These are phyloP conservation scores for Acacia confusa DNA, from an alignment of 306 rosid species.

Conservation along the genomic window DNA sequence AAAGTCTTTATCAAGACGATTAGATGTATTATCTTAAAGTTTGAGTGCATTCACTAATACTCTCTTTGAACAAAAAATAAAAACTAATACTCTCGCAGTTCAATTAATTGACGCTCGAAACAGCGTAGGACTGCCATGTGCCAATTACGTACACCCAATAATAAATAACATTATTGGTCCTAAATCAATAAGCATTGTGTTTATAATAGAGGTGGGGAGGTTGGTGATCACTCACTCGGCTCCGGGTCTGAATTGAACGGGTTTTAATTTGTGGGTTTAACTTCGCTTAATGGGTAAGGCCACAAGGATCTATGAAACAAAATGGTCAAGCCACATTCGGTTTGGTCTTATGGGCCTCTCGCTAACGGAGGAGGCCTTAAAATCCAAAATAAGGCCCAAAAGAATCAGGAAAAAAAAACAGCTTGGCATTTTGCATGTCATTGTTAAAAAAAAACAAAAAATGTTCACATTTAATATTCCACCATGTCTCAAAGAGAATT, in stretches of 20 bases:
- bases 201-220: background rate
- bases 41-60: constrained; percentile 17
- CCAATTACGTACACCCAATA: background rate
- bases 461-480: too few species aligned
- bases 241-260: background rate
- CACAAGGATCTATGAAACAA: background rate
- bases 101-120: constrained; percentile 12
- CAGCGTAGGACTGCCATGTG: background rate
- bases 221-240: background rate
- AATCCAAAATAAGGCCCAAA: background rate
- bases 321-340: background rate
- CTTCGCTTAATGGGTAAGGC: background rate
- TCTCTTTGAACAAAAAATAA: too few species aligned
- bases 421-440: too few species aligned
- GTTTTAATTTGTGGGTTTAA: background rate
- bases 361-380: background rate
- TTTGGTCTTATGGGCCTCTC: background rate
- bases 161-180: background rate
- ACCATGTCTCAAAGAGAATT: too few species aligned
- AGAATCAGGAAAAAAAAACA: too few species aligned
- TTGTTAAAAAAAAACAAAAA: too few species aligned
- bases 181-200: background rate
- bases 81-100: background rate
- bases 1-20: constrained; percentile 33
- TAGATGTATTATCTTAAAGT: constrained; percentile 22